Percentiles rank a stretch among this genome's conserved stretches.
Conservation (phyloP, 2,329 filamentous ascomycete species). For the Fusarium sp. region DNA sequence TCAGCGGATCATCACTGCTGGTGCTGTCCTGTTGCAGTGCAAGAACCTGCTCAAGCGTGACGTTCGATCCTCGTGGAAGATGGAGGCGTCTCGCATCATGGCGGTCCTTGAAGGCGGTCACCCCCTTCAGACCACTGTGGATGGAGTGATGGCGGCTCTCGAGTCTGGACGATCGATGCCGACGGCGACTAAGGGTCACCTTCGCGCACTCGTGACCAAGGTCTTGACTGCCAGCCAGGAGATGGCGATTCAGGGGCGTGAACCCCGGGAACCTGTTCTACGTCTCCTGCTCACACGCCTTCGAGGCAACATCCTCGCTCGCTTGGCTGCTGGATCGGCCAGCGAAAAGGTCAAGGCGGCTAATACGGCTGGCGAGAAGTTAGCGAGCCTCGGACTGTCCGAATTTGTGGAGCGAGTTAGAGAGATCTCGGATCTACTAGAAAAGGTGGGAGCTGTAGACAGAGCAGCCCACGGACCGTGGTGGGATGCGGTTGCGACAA, state of each 20-base stretch:
- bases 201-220: constrained; percentile 71
- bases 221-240: constrained; percentile 68
- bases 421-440: constrained; percentile 78
- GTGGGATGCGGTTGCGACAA: constrained; percentile 78
- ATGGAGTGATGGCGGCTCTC: constrained; percentile 75
- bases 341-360: constrained; percentile 80
- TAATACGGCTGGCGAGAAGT: constrained; percentile 77
- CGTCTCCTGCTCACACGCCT: constrained; percentile 79
- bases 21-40: constrained; percentile 82
- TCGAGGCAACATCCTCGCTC: constrained; percentile 75
- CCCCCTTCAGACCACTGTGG: constrained; percentile 68
- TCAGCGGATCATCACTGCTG: constrained; percentile 78
- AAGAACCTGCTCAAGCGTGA: constrained; percentile 89
- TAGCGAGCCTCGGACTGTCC: constrained; percentile 78
- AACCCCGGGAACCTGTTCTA: constrained; percentile 71
- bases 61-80: constrained; percentile 83
- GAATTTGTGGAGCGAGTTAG: constrained; percentile 81
- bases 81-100: constrained; percentile 80
- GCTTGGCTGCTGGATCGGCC: constrained; percentile 76
- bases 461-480: constrained; percentile 77
- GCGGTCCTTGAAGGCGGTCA: constrained; percentile 74
- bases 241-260: constrained; percentile 57
- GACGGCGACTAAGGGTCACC: constrained; percentile 71
- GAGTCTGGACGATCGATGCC: constrained; percentile 77
- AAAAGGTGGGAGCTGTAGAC: constrained; percentile 77